Conservation (phyloP, 2,329 filamentous ascomycete genomes). For the Pestalotiopsis sp. region DNA sequence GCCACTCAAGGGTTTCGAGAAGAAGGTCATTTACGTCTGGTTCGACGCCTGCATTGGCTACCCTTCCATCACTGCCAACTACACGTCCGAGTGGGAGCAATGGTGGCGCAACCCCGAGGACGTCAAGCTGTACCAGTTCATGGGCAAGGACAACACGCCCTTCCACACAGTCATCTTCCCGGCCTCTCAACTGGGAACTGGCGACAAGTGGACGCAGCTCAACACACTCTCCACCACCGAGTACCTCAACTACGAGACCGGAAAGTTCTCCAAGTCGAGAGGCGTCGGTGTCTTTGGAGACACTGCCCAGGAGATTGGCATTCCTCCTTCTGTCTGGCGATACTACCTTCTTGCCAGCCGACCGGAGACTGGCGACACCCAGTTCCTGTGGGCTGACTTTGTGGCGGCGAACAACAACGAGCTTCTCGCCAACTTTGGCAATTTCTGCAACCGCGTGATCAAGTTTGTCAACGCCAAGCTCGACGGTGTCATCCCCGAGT, state of each 20-base stretch:
- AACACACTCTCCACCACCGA: constrained; percentile 75
- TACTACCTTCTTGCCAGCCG: constrained; percentile 75
- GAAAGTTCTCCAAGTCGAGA: constrained; percentile 76
- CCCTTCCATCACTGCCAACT: constrained; percentile 75
- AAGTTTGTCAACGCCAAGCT: constrained; percentile 80
- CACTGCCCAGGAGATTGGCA: constrained; percentile 70
- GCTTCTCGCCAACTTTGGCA: constrained; percentile 65
- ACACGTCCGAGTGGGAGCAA: constrained; percentile 72
- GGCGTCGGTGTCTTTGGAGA: constrained; percentile 77
- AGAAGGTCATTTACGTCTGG: constrained; percentile 72
- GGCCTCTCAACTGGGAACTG: constrained; percentile 69
- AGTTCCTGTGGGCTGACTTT: constrained; percentile 75
- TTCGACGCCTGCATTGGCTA: constrained; percentile 82
- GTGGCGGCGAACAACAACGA: constrained; percentile 76
- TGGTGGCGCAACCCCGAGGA: constrained; percentile 78
- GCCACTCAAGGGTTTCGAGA: constrained; percentile 55
- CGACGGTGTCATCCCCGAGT: constrained; percentile 69
- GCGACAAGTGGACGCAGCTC: constrained; percentile 74
- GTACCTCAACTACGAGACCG: constrained; percentile 71
- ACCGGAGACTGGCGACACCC: constrained; percentile 73
- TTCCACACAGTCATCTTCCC: constrained; percentile 81
- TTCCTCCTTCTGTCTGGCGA: constrained; percentile 73
- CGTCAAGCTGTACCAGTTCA: constrained; percentile 75
- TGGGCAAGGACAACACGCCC: constrained; percentile 74
- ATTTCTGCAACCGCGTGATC: constrained; percentile 72